phyloP scores from a whole-genome alignment of 139 green algal genomes.

The Closterium sp. region DNA sequence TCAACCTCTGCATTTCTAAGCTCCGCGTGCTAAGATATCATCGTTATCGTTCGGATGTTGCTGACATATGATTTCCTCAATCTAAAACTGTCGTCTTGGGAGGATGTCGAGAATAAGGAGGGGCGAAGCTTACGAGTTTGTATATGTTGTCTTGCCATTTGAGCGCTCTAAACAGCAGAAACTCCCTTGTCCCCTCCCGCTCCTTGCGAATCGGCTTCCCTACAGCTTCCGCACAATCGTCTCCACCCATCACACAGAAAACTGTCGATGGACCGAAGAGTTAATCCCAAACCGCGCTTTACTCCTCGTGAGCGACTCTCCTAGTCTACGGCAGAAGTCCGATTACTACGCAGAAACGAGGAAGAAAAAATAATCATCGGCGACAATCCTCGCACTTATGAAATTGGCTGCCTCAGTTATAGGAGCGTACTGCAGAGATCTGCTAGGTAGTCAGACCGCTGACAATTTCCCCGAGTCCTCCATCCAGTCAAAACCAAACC shows the following conservation, averaged over 20 bases:
- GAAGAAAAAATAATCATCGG: not conserved
- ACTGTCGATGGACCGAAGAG: not conserved
- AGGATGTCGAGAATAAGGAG: too few species aligned
- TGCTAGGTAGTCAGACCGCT: too few species aligned
- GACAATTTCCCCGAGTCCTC: too few species aligned
- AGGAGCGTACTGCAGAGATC: too few species aligned
- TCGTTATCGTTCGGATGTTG: not conserved
- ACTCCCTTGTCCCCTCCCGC: not conserved
- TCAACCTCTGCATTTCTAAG: too few species aligned
- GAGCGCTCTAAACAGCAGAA: not conserved
- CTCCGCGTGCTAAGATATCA: too few species aligned
- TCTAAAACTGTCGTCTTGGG: too few species aligned
- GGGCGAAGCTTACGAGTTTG: not conserved
- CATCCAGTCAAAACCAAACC: too few species aligned
- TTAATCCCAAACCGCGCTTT: too few species aligned
- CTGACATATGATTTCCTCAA: too few species aligned
- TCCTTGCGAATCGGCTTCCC: not conserved
- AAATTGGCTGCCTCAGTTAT: not conserved
- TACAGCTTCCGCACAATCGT: not conserved
- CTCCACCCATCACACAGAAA: not conserved
- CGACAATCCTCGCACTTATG: not conserved
- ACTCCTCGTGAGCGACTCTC: too few species aligned
- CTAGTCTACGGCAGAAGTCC: not conserved
- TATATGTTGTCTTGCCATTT: not conserved
- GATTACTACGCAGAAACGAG: not conserved